Conservation (phyloP, 345 rosid genomes). For the Hypericum androsaemum region DNA sequence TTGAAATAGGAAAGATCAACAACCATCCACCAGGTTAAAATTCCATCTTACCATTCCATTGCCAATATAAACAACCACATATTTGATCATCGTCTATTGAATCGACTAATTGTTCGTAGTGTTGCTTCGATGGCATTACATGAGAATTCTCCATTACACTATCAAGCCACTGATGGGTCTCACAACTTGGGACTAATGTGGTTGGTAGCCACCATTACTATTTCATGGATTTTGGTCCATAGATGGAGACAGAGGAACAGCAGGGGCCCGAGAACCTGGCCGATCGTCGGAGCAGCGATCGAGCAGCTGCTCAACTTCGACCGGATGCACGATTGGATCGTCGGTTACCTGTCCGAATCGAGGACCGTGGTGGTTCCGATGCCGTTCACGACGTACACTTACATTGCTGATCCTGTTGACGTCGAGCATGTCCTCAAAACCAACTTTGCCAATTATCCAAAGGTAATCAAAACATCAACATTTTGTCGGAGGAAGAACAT, state of each 20-base stretch:
- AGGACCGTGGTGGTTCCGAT: slow-evolving; percentile 79
- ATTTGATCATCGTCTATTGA: too few relatives aligned
- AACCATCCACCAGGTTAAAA: too few relatives aligned
- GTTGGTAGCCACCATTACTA: slow-evolving; percentile 33
- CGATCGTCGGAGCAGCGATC: slow-evolving; percentile 75
- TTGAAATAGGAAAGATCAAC: too few relatives aligned
- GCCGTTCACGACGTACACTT: slow-evolving; percentile 80
- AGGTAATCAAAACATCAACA: slow-evolving; percentile 31
- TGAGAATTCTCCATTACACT: too few relatives aligned
- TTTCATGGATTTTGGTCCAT: slow-evolving; percentile 57
- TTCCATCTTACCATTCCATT: too few relatives aligned
- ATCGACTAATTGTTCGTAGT: too few relatives aligned
- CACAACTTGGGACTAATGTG: slow-evolving; percentile 26
- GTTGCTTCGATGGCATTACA: too few relatives aligned
- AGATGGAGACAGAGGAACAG: slow-evolving; percentile 66
- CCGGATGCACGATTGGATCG: slow-evolving; percentile 92
- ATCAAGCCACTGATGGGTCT: slow-evolving; percentile 12
- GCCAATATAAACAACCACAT: too few relatives aligned
- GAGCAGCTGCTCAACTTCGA: slow-evolving; percentile 73
- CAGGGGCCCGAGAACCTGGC: slow-evolving; percentile 91
- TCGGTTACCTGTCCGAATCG: slow-evolving; percentile 43
- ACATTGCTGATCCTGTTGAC: slow-evolving; percentile 85
- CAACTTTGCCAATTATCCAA: slow-evolving; percentile 77
- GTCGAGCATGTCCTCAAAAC: slow-evolving; percentile 87
- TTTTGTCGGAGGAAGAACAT: too few relatives aligned